Conservation (phyloP, 129 eudicot genomes). For the Flaveria bidentis region DNA sequence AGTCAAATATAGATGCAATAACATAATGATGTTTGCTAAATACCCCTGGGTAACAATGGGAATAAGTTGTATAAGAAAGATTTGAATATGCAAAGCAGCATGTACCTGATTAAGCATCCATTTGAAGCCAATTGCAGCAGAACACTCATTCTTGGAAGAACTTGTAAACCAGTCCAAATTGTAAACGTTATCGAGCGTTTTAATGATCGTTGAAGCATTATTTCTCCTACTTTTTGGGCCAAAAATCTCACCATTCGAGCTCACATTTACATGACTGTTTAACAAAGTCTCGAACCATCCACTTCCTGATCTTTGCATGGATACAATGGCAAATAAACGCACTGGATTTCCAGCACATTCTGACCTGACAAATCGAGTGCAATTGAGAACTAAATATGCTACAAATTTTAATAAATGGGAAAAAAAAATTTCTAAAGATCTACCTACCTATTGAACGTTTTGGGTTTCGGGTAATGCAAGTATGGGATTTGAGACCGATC, state of each 20-base stretch:
- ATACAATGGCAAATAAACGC: conserved; percentile 53
- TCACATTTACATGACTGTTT: conserved; percentile 55
- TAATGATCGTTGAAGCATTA: conserved; percentile 39
- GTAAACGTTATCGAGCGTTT: conserved; percentile 49
- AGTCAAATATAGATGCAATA: too few relatives aligned
- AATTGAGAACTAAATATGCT: background rate
- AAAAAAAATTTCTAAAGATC: conserved; percentile 15
- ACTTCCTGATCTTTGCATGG: conserved; percentile 72
- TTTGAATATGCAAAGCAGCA: too few relatives aligned
- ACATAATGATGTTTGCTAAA: background rate
- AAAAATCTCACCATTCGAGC: conserved; percentile 61
- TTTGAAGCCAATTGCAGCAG: conserved; percentile 66
- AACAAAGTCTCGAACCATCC: conserved; percentile 68
- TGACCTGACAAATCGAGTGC: conserved; percentile 28
- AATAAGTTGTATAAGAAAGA: background rate
- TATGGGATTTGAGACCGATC: conserved; percentile 52
- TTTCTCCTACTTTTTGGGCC: conserved; percentile 47
- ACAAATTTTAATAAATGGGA: background rate
- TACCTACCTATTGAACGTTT: conserved; percentile 84
- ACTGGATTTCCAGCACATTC: conserved; percentile 59
- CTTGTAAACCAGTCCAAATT: conserved; percentile 62
- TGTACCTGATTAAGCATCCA: conserved; percentile 74
- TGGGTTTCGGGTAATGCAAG: conserved; percentile 81
- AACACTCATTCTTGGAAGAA: conserved; percentile 61
- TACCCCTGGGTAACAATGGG: conserved; percentile 19